Evolutionary conservation across 1,284 basidiomycete species (phyloP).

Genomic region (Heterobasidion occidentale): DNA sequence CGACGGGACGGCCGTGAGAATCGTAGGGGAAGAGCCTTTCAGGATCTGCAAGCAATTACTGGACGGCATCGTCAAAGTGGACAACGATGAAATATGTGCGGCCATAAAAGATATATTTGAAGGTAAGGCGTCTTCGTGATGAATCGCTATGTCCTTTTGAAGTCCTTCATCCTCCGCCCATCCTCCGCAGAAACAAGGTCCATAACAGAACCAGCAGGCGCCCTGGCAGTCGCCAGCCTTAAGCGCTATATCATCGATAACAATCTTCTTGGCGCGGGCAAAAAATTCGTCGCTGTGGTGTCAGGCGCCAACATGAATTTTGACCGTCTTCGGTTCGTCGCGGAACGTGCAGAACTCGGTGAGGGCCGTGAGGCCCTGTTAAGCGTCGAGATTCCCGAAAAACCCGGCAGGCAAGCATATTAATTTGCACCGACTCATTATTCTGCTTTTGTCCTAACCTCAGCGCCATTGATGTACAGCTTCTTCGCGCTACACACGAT

Average conservation of each 20-base stretch:
- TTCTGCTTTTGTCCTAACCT: neutral
- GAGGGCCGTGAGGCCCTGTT: slow-evolving; percentile 92
- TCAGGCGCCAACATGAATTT: slow-evolving; percentile 99
- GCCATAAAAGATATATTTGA: slow-evolving; percentile 99
- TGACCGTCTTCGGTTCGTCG: slow-evolving; percentile 90
- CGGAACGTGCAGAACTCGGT: slow-evolving; percentile 95
- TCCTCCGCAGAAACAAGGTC: slow-evolving; percentile 75
- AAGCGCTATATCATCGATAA: slow-evolving; percentile 86
- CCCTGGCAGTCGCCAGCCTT: slow-evolving; percentile 86
- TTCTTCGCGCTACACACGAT: slow-evolving; percentile 84
- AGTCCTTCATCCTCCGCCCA: neutral
- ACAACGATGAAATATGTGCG: slow-evolving; percentile 97
- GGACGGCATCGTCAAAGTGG: slow-evolving; percentile 82
- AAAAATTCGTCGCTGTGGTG: slow-evolving; percentile 86
- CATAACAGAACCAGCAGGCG: slow-evolving; percentile 96
- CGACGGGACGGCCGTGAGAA: slow-evolving; percentile 98
- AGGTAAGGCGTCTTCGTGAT: slow-evolving; percentile 40
- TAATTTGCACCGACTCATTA: neutral
- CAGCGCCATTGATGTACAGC: slow-evolving; percentile 31
- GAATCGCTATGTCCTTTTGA: neutral
- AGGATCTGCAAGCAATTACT: slow-evolving; percentile 82
- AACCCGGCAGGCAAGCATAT: slow-evolving; percentile 71
- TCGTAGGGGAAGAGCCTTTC: slow-evolving; percentile 94
- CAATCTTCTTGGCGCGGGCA: slow-evolving; percentile 74
- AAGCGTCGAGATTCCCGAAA: slow-evolving; percentile 90